A percentile compares a stretch with the other conserved stretches of the same genome.
phyloP scores from a whole-genome alignment of 2,329 filamentous ascomycete genomes.

The Aspergillus sp. region DNA sequence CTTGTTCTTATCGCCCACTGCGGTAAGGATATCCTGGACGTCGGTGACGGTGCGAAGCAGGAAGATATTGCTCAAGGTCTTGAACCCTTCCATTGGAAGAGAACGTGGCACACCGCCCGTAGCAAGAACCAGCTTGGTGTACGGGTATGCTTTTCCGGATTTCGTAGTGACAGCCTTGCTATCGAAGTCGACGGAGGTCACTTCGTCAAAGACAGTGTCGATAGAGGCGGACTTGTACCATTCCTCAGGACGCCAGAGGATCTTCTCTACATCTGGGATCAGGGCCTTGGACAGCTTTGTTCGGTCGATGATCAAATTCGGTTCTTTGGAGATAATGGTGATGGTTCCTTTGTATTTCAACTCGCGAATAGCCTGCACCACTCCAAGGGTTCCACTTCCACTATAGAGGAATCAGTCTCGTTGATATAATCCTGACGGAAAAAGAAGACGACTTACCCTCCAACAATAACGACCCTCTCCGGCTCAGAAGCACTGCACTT shows the following conservation, averaged over 20 bases:
- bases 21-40: slow-evolving; percentile 69
- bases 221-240: slow-evolving; percentile 67
- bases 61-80: slow-evolving; percentile 83
- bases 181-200: slow-evolving; percentile 70
- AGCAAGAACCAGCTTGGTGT: slow-evolving; percentile 85
- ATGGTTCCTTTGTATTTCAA: slow-evolving; percentile 75
- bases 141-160: slow-evolving; percentile 64
- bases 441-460: slow-evolving; percentile 48
- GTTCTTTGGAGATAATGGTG: slow-evolving; percentile 79
- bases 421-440: background rate
- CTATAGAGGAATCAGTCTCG: slow-evolving; percentile 31
- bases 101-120: slow-evolving; percentile 74
- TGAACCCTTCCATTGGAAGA: slow-evolving; percentile 79
- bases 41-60: slow-evolving; percentile 73
- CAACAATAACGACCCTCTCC: slow-evolving; percentile 72
- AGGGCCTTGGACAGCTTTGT: slow-evolving; percentile 95
- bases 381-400: slow-evolving; percentile 77
- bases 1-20: slow-evolving; percentile 76
- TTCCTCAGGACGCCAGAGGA: slow-evolving; percentile 69
- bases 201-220: slow-evolving; percentile 55
- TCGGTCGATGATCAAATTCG: slow-evolving; percentile 82
- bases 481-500: slow-evolving; percentile 58
- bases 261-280: slow-evolving; percentile 71
- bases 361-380: slow-evolving; percentile 76
- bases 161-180: slow-evolving; percentile 70